phyloP scores from a whole-genome alignment of 2,329 filamentous ascomycete species.

The Coniella lustricola region DNA sequence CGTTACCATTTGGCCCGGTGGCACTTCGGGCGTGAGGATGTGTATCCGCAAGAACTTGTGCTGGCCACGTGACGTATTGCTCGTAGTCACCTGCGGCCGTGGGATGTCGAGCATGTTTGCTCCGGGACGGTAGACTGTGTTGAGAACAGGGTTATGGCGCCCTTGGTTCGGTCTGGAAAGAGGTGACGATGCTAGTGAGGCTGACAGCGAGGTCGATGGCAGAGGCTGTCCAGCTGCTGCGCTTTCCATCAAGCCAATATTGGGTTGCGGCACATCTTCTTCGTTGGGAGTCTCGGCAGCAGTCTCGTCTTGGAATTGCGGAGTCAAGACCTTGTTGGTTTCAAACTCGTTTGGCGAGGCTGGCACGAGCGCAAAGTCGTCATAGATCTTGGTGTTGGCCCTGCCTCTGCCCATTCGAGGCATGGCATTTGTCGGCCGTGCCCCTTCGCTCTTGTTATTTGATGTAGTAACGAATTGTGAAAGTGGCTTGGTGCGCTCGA shows the following conservation, averaged over 20 bases:
- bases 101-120: constrained; percentile 50
- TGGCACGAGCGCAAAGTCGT: constrained; percentile 74
- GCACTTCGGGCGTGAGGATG: constrained; percentile 61
- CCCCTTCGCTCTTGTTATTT: constrained; percentile 16
- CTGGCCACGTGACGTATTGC: constrained; percentile 49
- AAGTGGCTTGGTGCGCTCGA: constrained; percentile 68
- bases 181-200: too few relatives aligned
- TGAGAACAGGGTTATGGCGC: constrained; percentile 53
- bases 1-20: constrained; percentile 66
- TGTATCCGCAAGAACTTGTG: constrained; percentile 67
- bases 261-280: constrained; percentile 41
- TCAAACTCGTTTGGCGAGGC: constrained; percentile 61
- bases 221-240: constrained; percentile 4
- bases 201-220: not conserved
- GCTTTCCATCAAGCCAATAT: constrained; percentile 21
- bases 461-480: constrained; percentile 48
- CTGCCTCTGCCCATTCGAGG: constrained; percentile 56
- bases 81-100: constrained; percentile 35
- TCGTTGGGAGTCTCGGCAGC: constrained; percentile 30
- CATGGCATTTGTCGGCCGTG: constrained; percentile 33
- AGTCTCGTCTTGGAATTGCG: constrained; percentile 54
- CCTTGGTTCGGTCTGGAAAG: not conserved
- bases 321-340: constrained; percentile 63
- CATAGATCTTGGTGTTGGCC: constrained; percentile 72
- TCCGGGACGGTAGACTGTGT: constrained; percentile 51